Percentiles rank a stretch among this genome's conserved stretches.
phyloP scores from a whole-genome alignment of 768 basidiomycete genomes.

The Calocybe gangraenosa region DNA sequence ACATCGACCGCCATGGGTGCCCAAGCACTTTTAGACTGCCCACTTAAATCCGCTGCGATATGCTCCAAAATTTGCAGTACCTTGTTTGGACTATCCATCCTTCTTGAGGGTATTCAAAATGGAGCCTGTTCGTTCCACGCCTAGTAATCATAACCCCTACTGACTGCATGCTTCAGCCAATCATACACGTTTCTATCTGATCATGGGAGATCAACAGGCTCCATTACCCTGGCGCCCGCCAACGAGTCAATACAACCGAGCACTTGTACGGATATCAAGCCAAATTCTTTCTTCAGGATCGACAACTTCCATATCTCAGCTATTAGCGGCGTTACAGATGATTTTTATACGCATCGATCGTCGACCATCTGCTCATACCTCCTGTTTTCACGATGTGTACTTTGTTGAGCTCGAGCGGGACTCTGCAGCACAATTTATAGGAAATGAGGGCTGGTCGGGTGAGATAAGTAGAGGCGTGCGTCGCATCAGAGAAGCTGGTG shows the following conservation, averaged over 20 bases:
- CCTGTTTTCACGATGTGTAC: constrained; percentile 57
- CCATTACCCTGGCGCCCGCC: constrained; percentile 5
- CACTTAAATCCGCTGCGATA: constrained; percentile 61
- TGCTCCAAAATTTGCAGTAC: constrained; percentile 63
- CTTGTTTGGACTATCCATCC: constrained; percentile 60
- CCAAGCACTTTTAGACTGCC: constrained; percentile 36
- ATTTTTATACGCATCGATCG: constrained; percentile 55
- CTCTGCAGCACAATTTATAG: not conserved
- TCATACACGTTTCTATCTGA: constrained; percentile 65
- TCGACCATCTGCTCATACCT: constrained; percentile 44
- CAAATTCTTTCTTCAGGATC: constrained; percentile 7
- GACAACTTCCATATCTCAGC: constrained; percentile 21
- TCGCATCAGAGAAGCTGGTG: constrained; percentile 28
- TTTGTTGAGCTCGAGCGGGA: constrained; percentile 53
- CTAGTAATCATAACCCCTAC: not conserved
- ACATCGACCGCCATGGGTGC: constrained; percentile 76
- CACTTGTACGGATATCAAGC: constrained; percentile 27
- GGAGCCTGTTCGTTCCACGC: constrained; percentile 33
- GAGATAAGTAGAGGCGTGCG: constrained; percentile 31
- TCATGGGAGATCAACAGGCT: constrained; percentile 34
- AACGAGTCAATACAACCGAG: constrained; percentile 18
- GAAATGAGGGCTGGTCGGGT: constrained; percentile 24
- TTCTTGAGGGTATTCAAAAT: constrained; percentile 64
- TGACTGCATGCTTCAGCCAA: constrained; percentile 40
- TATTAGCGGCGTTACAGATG: constrained; percentile 36